Evolutionary conservation across 768 basidiomycete species (phyloP), one percentile per base, ranked within the genome.

Genomic region (Amanita pseudoporphyria): DNA sequence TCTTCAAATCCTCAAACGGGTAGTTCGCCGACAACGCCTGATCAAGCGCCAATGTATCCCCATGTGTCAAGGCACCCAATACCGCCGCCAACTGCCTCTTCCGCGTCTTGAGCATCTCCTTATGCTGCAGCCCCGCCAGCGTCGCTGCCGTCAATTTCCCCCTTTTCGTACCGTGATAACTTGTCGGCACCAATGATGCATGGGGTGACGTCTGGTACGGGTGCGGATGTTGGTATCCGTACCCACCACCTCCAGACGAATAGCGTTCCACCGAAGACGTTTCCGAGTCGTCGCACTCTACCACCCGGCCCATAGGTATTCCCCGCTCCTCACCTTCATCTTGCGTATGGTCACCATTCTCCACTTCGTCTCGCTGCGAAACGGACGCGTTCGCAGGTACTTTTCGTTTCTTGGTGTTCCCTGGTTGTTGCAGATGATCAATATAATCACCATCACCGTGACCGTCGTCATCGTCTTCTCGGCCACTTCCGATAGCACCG

Each of bases 371-470:
- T 10, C 70, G 69, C 33, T 71, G 69, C 35, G 73, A 70, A 50
- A 76, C 73, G 38, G 71, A 72, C 47, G 73, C 71, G 62, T 86
- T 82, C 32, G 78, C 76, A 1, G 89, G 88, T 2, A 91, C 87
- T 62, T 91, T 91, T 42, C 88, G 74, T 68, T 91, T 91, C 77
- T 91, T 91, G 42, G 86, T 84, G 58, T 91, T 91, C 6, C 82
- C 83, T 3, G 81, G 86, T 54, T 87, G 87, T 53, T 77, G 81
- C 26, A 82, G 64, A 57, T 84, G 82, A 61, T 87, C 84, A 13
- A 73, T 59, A 55, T 81, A 81, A 58, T 84, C 85, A 18, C 72
- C 78, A 54, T 78, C 80, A 9, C 67, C 74, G 26, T 72, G 68
- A 54, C 45, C 35, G 26, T 74, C 76, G 40, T 81, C 78, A 33